These are phyloP conservation scores for Stenogyne calaminthoides DNA, from an alignment of 305 asterid species.

Conservation along the genomic window DNA sequence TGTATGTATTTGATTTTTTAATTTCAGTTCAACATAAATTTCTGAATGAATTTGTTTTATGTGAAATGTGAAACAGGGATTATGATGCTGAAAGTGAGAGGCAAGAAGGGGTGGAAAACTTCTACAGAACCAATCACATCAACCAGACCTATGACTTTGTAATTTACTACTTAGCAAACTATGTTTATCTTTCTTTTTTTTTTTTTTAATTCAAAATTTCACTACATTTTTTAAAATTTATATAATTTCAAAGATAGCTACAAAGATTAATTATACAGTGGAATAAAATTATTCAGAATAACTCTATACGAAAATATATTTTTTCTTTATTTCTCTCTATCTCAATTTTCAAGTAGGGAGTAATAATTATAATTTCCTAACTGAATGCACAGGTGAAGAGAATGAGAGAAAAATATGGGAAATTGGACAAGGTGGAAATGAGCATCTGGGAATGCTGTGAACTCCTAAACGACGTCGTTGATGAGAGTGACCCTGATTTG, in stretches of 20 bases:
- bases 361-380: background rate
- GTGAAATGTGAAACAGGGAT: constrained; percentile 46
- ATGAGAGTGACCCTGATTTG: constrained; percentile 79
- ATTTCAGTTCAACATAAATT: background rate
- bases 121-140: constrained; percentile 63
- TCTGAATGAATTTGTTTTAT: background rate
- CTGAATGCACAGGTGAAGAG: constrained; percentile 47
- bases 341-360: no score
- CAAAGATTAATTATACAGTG: background rate
- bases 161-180: constrained; percentile 26
- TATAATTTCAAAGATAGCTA: background rate
- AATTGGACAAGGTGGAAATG: constrained; percentile 64
- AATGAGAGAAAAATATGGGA: constrained; percentile 62
- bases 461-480: constrained; percentile 66
- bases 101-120: constrained; percentile 61
- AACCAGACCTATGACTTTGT: constrained; percentile 64
- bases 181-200: background rate
- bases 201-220: no score
- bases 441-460: constrained; percentile 88
- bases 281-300: background rate
- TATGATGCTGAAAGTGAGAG: constrained; percentile 66
- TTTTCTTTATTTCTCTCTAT: no score
- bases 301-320: no score
- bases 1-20: background rate
- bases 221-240: no score